These are phyloP conservation scores for Hypholoma sublateritium DNA, from an alignment of 768 basidiomycete genomes.

Conservation along the genomic window DNA sequence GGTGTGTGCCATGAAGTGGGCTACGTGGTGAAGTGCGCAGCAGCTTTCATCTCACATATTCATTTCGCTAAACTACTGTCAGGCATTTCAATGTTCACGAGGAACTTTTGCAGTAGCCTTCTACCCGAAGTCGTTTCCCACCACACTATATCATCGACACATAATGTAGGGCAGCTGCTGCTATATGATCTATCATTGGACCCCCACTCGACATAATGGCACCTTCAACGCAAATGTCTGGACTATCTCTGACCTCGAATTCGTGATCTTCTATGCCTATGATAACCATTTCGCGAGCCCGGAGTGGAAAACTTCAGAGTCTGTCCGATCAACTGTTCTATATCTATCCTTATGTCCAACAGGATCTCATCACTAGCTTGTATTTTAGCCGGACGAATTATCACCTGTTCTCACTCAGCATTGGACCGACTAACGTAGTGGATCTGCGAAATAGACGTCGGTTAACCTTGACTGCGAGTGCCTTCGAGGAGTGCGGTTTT, in stretches of 20 bases:
- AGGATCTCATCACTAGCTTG: neutral
- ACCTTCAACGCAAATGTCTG: too few relatives aligned
- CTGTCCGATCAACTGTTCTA: neutral
- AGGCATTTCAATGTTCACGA: slow-evolving; percentile 33
- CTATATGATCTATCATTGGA: too few relatives aligned
- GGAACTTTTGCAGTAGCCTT: slow-evolving; percentile 22
- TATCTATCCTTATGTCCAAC: neutral
- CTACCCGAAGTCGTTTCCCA: neutral
- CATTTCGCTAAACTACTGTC: neutral
- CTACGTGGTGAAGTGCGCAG: slow-evolving; percentile 59
- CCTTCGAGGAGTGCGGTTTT: too few relatives aligned
- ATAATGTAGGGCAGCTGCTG: neutral
- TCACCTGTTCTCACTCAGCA: neutral
- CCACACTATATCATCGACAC: neutral
- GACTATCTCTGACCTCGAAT: neutral
- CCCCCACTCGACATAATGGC: too few relatives aligned
- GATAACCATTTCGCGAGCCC: neutral
- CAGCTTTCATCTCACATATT: neutral
- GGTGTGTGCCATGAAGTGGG: slow-evolving; percentile 68
- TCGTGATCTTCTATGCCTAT: neutral
- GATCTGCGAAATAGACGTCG: too few relatives aligned
- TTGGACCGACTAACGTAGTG: too few relatives aligned
- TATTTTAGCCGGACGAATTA: too few relatives aligned
- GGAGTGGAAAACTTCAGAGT: neutral
- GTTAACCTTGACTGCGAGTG: too few relatives aligned